A percentile compares a stretch with the other conserved stretches of the same genome.
Evolutionary conservation across 169 alveolate genomes (phyloP).

Genomic region (Babesia sp.): DNA sequence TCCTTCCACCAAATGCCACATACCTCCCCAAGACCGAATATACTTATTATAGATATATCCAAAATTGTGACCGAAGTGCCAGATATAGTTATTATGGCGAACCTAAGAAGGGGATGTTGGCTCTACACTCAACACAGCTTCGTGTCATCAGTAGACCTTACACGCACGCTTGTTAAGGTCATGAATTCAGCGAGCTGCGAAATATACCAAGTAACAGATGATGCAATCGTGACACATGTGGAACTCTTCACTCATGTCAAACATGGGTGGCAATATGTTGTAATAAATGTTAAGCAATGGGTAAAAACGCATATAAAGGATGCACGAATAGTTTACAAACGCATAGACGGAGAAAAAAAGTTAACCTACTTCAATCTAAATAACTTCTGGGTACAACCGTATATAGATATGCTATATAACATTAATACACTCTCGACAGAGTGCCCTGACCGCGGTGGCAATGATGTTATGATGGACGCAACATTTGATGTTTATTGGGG

Average conservation of each 20-base stretch:
- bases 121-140: background rate
- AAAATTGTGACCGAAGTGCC: background rate
- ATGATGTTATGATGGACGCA: too few relatives aligned
- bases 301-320: background rate
- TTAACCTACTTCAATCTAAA: background rate
- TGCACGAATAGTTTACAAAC: background rate
- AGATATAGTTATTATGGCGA: background rate
- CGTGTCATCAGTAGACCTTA: background rate
- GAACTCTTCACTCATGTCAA: background rate
- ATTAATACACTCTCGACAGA: too few relatives aligned
- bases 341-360: background rate
- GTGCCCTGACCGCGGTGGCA: too few relatives aligned
- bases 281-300: background rate
- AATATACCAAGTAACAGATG: background rate
- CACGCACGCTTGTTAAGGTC: background rate
- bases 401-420: background rate
- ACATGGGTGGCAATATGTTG: background rate
- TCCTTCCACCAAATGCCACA: too few relatives aligned
- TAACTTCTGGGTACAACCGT: background rate
- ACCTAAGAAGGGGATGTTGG: constrained; percentile 1
- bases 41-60: background rate
- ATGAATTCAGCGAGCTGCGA: background rate
- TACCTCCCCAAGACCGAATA: background rate
- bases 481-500: too few relatives aligned
- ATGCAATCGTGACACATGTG: background rate